Conservation (phyloP, 2,329 filamentous ascomycete genomes). For the Drechslerella dactyloides region DNA sequence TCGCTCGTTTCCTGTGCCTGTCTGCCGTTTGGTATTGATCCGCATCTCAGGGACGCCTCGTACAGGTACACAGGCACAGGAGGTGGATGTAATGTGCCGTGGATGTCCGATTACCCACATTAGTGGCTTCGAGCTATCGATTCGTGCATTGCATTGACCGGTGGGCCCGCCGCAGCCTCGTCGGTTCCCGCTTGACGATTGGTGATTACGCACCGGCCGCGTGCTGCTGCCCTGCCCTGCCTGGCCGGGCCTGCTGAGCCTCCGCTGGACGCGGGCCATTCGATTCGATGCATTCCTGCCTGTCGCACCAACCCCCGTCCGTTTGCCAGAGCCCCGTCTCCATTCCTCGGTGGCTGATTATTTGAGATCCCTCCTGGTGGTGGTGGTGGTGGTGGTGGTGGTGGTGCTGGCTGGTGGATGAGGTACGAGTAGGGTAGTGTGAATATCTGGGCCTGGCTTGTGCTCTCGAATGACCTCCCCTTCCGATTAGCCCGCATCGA, state of each 20-base stretch:
- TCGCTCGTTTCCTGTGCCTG: constrained; percentile 6
- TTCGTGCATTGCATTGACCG: constrained; percentile 1
- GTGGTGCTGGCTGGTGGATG: too few species aligned
- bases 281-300: background rate
- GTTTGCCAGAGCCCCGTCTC: background rate
- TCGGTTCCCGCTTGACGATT: background rate
- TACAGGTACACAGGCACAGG: background rate
- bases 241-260: constrained; percentile 8
- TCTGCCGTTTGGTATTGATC: background rate
- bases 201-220: constrained; percentile 17
- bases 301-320: constrained; percentile 5
- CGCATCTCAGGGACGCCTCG: background rate
- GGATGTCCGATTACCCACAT: background rate
- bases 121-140: background rate
- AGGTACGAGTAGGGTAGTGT: too few species aligned
- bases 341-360: constrained; percentile 1
- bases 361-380: background rate
- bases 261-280: constrained; percentile 4
- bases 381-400: too few species aligned
- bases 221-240: background rate
- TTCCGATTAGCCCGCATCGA: too few species aligned
- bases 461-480: too few species aligned
- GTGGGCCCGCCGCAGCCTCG: background rate
- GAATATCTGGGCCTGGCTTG: too few species aligned
- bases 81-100: background rate